These are phyloP conservation scores for Pseudogymnoascus sp. DNA, from an alignment of 2,329 filamentous ascomycete genomes.

Conservation along the genomic window DNA sequence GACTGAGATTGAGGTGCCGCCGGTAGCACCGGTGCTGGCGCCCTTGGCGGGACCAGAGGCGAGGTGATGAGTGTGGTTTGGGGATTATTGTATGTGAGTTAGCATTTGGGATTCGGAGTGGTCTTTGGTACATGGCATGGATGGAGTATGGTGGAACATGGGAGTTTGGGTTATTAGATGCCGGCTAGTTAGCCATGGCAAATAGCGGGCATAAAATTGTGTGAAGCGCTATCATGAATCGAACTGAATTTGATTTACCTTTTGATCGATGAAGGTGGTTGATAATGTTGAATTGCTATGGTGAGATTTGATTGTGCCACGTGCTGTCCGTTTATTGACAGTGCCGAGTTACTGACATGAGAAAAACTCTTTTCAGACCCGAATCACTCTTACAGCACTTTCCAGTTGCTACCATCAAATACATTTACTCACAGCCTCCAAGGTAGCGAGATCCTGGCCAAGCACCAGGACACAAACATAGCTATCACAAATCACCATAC, in stretches of 20 bases:
- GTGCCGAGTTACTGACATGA: not conserved
- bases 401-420: not conserved
- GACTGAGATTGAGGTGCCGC: not conserved
- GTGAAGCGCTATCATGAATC: not conserved
- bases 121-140: not conserved
- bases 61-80: not conserved
- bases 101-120: not conserved
- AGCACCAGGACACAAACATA: not conserved
- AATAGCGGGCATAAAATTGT: not conserved
- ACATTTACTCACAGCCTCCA: not conserved
- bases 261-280: not conserved
- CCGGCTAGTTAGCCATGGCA: not conserved
- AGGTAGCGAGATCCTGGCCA: not conserved
- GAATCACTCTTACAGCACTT: not conserved
- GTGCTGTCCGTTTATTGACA: not conserved
- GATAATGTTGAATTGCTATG: not conserved
- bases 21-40: not conserved
- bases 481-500: not conserved
- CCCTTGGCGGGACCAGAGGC: not conserved
- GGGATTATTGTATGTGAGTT: not conserved
- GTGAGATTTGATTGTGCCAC: not conserved
- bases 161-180: not conserved
- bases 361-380: not conserved
- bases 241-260: not conserved
- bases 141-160: not conserved